Conservation (phyloP, 768 basidiomycete genomes). For the Boletus tomentosulus region DNA sequence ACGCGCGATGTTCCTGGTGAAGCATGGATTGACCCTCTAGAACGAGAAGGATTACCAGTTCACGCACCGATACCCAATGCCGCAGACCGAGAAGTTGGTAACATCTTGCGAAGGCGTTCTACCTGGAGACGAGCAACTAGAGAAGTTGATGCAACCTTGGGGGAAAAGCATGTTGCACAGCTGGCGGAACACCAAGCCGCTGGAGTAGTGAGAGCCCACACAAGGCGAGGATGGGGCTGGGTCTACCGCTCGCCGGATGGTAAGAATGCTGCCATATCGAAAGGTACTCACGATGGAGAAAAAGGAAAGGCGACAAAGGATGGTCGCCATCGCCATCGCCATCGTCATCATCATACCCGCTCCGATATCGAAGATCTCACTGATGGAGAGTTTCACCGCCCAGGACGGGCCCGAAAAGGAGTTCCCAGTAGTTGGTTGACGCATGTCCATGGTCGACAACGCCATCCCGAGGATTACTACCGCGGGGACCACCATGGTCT, state of each 20-base stretch:
- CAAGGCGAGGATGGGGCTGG: conserved; percentile 27
- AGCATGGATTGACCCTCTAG: conserved; percentile 56
- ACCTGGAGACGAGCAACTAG: conserved; percentile 11
- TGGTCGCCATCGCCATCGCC: not conserved
- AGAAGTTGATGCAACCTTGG: conserved; percentile 2
- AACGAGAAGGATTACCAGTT: conserved; percentile 59
- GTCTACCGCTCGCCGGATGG: conserved; percentile 8
- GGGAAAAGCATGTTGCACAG: conserved; percentile 24
- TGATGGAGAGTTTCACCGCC: conserved; percentile 1
- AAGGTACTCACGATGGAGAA: not conserved
- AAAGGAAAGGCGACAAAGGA: conserved; percentile 6
- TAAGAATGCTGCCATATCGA: not conserved
- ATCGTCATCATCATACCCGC: not conserved
- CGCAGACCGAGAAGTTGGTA: not conserved
- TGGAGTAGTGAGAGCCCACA: conserved; percentile 44
- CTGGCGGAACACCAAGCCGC: conserved; percentile 35
- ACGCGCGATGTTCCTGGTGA: conserved; percentile 45
- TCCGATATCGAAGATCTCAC: conserved; percentile 6
- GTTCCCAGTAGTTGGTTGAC: conserved; percentile 19
- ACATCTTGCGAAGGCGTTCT: conserved; percentile 13
- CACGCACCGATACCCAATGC: conserved; percentile 25
- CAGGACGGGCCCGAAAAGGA: conserved; percentile 12
- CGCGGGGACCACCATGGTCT: conserved; percentile 5
- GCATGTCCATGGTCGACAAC: not conserved
- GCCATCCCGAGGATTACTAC: conserved; percentile 5